Base-by-base conservation (phyloP, 2,329 filamentous ascomycete genomes). In the Talaromyces sp. region DNA sequence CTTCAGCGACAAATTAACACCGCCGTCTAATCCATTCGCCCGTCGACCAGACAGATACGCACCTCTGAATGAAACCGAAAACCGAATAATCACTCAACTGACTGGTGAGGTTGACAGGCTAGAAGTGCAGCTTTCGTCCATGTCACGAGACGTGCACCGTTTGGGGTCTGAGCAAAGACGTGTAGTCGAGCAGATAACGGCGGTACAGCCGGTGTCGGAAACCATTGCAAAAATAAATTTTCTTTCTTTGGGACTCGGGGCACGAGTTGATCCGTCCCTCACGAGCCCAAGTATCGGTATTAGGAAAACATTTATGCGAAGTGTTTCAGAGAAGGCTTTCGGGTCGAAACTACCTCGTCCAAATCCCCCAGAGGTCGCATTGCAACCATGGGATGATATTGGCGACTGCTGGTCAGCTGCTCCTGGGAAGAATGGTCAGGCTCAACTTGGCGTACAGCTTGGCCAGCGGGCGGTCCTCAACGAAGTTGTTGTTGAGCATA, bases 341-440 rank as follows among this genome's bases (percentile, higher is more conserved):
- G 66, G 4, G 36, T 42, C 44, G 8, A 54, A 47, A 22, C 59
- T 67, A 58, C 68, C 58, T 57, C 53, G 67, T 67, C 69, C 73
- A 15, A 64, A 68, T 22, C 76, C 81, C 1, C 81, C 82, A 0
- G 69, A 77, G n/a, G 73, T 80, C 0, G 91, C 89, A 0, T 80
- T 96, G 2, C 71, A 76, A 1, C 76, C 80, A 3, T 96, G 93
- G 92, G 80, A 87, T 10, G 90, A 96, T 55, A 83, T 88, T 36
- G 91, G 90, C 22, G 90, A 98, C 64, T 96, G 92, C 75, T 98
- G 92, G 90, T 98, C 93, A 73, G 87, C 88, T 4, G 62, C 58
- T 4, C 74, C 78, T 10, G 71, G 73, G 57, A 82, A 79, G 0
- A 65, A 81, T 55, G 72, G 72, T 15, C 75, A 77, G 17, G 68